Evolutionary conservation across 139 green algal species (phyloP), one percentile per base, ranked within the genome.

Genomic region (Closterium sp.): DNA sequence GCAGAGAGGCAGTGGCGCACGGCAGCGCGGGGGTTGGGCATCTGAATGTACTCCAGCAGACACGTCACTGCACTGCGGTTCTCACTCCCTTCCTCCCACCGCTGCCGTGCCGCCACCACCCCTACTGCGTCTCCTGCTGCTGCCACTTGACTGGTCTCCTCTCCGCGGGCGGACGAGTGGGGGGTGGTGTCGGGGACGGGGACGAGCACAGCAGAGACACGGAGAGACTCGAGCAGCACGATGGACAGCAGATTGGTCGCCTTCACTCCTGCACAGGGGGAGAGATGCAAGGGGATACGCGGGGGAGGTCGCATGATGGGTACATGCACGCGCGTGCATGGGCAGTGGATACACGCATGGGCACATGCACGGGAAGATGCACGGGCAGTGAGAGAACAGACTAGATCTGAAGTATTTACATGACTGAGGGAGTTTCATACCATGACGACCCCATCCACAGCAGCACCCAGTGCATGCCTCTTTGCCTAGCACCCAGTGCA

Each of bases 171-270:
- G 28, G 85, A 10, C 28, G 85, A 30, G 85, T 87, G 28, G 85
- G 85, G 28, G 85, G 28, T 30, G 85, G 28, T 87, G 85, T 31
- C 28, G n/a, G 85, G 85, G 85, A 32, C n/a, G 22, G 85, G 28
- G n/a, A 87, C 85, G 28, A 87, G 85, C 6, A 4, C 27, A 30
- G 85, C n/a, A 24, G 89, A 92, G 9, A 88, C 27, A 2, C 89
- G 89, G 24, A 92, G 27, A 7, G 28, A 70, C 45, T 94, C 91
- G 24, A 94, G 87, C 13, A 42, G 30, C n/a, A 87, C 19, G 13
- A 94, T 73, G 19, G 91, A 93, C 31, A 94, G 31, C 88, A 94
- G 73, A 24, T 93, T 31, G 21, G 91, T 94, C 7, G 88, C 91
- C 73, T 93, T 94, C 91, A 93, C 91, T 13, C 88, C 91, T 90